Evolutionary conservation across 495 filamentous ascomycete genomes (phyloP).

Genomic region (Trichoderma asperelloides): DNA sequence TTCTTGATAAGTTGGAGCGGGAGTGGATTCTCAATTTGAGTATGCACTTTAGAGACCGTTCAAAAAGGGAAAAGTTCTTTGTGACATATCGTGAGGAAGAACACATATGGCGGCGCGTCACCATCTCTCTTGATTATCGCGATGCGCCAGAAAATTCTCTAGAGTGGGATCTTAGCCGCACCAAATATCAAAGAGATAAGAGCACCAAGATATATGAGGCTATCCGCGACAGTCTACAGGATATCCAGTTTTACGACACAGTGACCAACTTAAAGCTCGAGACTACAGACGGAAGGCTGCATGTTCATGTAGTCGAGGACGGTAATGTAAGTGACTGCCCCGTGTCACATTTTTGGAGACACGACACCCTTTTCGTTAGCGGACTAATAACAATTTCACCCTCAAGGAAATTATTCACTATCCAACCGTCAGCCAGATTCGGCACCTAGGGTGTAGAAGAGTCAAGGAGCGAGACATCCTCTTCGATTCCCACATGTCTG

Average conservation of each 20-base stretch:
- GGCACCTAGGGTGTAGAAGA: slow-evolving; percentile 60
- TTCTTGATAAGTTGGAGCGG: slow-evolving; percentile 74
- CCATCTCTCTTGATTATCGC: slow-evolving; percentile 90
- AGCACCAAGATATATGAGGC: slow-evolving; percentile 92
- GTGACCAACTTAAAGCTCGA: slow-evolving; percentile 95
- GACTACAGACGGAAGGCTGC: slow-evolving; percentile 78
- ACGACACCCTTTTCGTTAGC: background rate
- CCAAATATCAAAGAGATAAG: slow-evolving; percentile 86
- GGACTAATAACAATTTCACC: background rate
- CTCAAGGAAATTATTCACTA: slow-evolving; percentile 76
- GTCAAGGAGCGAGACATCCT: slow-evolving; percentile 65
- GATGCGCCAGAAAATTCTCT: slow-evolving; percentile 70
- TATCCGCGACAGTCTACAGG: slow-evolving; percentile 80
- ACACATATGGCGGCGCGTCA: slow-evolving; percentile 77
- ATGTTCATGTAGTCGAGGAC: slow-evolving; percentile 98
- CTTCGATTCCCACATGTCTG: slow-evolving; percentile 88
- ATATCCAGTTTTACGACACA: slow-evolving; percentile 91
- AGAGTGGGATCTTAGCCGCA: slow-evolving; percentile 67
- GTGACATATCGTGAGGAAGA: slow-evolving; percentile 78
- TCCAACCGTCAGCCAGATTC: slow-evolving; percentile 63
- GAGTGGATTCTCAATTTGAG: slow-evolving; percentile 96
- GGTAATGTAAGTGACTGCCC: slow-evolving; percentile 49
- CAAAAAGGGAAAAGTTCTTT: slow-evolving; percentile 95
- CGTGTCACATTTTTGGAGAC: background rate
- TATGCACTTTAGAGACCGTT: slow-evolving; percentile 96